These are phyloP conservation scores for Hibiscus syriacus DNA, from an alignment of 345 rosid species.

Conservation along the genomic window DNA sequence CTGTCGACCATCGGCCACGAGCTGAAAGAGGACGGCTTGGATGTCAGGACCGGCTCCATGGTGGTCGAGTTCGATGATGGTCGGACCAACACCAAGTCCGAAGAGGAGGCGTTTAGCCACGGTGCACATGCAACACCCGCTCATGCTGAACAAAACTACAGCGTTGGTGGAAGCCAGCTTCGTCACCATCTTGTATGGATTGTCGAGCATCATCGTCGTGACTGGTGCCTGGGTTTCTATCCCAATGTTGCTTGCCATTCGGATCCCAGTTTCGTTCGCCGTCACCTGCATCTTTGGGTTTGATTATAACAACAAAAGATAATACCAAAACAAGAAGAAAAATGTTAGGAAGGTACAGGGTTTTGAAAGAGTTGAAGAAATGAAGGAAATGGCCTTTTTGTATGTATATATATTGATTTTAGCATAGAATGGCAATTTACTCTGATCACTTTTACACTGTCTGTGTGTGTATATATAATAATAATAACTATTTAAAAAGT, in stretches of 20 bases:
- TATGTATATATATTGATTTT: neutral
- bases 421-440: too few species aligned
- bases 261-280: constrained; percentile 8
- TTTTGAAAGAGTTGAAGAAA: neutral
- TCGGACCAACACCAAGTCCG: constrained; percentile 82
- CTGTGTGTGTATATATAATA: too few species aligned
- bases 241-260: constrained; percentile 16
- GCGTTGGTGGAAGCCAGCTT: constrained; percentile 56
- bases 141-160: constrained; percentile 73
- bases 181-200: constrained; percentile 43
- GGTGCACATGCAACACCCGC: constrained; percentile 95
- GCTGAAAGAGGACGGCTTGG: constrained; percentile 33
- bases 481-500: too few species aligned
- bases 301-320: neutral
- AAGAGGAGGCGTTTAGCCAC: constrained; percentile 87
- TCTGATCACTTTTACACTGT: too few species aligned
- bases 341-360: neutral
- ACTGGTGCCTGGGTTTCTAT: constrained; percentile 8
- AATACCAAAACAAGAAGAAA: neutral
- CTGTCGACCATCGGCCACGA: constrained; percentile 32
- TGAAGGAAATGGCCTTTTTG: neutral
- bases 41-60: constrained; percentile 30
- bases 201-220: constrained; percentile 12
- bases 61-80: constrained; percentile 69
- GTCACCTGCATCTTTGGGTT: constrained; percentile 25